These are phyloP conservation scores for Leucocoprinus sp. DNA, from an alignment of 768 basidiomycete species.

Conservation along the genomic window DNA sequence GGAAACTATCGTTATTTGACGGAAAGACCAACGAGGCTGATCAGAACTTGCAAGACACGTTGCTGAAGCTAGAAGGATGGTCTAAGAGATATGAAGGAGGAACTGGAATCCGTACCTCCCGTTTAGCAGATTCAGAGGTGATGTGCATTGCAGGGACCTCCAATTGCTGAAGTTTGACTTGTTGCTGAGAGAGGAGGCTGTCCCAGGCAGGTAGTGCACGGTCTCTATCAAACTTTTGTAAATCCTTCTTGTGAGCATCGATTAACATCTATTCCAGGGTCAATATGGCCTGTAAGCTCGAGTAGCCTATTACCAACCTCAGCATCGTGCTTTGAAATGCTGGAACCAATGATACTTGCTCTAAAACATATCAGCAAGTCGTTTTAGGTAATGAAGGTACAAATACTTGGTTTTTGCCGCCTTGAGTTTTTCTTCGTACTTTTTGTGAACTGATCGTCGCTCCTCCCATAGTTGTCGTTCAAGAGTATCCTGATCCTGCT, in stretches of 20 bases:
- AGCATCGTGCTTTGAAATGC: constrained; percentile 62
- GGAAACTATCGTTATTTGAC: constrained; percentile 8
- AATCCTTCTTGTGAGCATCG: constrained; percentile 54
- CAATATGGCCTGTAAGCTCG: not conserved
- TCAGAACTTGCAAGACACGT: constrained; percentile 60
- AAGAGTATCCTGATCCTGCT: constrained; percentile 59
- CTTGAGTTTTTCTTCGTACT: constrained; percentile 66
- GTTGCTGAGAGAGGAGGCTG: constrained; percentile 62
- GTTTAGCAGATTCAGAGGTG: constrained; percentile 37
- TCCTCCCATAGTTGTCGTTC: constrained; percentile 67
- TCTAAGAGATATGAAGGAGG: not conserved
- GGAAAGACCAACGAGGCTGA: constrained; percentile 34
- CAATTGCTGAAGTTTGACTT: constrained; percentile 48
- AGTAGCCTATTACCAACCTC: constrained; percentile 32
- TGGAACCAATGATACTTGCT: constrained; percentile 56
- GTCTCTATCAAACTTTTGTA: constrained; percentile 62
- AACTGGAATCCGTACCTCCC: constrained; percentile 40
- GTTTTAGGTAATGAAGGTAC: constrained; percentile 2
- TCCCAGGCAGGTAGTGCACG: constrained; percentile 72
- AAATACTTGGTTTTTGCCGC: constrained; percentile 59
- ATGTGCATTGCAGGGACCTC: constrained; percentile 68
- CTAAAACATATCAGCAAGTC: constrained; percentile 27
- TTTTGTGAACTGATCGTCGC: constrained; percentile 48
- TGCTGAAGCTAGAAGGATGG: constrained; percentile 50
- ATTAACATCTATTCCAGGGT: constrained; percentile 46